phyloP scores from a whole-genome alignment of 73 alveolate species.

The Paramecium sexaurelia region DNA sequence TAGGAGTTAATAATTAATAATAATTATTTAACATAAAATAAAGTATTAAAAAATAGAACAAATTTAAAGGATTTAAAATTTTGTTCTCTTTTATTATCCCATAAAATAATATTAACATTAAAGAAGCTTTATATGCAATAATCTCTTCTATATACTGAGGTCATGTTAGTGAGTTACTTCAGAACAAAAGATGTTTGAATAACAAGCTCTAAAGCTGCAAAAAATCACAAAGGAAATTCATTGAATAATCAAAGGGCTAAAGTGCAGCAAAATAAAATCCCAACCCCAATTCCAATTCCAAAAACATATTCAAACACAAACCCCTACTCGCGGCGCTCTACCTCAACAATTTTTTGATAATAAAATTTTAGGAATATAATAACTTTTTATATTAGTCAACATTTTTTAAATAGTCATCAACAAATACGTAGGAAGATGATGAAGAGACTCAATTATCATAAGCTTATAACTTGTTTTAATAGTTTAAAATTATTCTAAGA shows the following conservation, averaged over 20 bases:
- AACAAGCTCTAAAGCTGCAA: too few species aligned
- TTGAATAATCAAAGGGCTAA: background rate
- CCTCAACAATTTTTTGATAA: background rate
- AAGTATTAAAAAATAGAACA: too few species aligned
- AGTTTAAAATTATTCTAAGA: conserved; percentile 8
- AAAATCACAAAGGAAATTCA: too few species aligned
- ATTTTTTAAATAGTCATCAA: background rate
- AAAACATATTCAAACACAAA: too few species aligned
- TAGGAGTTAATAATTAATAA: too few species aligned
- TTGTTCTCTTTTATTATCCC: background rate
- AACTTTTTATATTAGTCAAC: background rate
- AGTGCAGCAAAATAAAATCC: too few species aligned
- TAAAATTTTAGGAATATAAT: background rate
- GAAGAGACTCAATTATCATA: background rate
- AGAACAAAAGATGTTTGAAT: too few species aligned
- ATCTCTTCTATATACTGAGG: background rate
- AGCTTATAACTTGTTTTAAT: background rate
- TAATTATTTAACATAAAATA: too few species aligned
- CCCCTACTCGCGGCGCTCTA: background rate
- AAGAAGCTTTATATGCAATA: background rate
- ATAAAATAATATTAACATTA: too few species aligned
- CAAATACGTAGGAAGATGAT: background rate
- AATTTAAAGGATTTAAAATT: background rate
- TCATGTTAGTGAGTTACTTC: background rate
- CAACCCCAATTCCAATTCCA: too few species aligned